Evolutionary conservation across 371 early-diverging fungal genomes (phyloP).

Genomic region (Gilbertella persicaria): DNA sequence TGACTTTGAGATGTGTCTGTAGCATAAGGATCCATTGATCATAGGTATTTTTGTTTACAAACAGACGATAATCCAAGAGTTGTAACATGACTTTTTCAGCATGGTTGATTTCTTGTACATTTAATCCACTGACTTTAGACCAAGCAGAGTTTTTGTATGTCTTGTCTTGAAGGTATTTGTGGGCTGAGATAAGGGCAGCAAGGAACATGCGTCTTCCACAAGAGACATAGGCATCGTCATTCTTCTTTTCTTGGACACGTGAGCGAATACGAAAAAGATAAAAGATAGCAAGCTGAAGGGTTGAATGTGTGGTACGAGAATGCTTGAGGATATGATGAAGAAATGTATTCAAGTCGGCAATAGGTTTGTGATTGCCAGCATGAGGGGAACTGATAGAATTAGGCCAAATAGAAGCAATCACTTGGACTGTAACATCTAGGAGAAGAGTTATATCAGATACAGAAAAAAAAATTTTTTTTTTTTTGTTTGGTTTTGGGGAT

Average conservation of each 20-base stretch:
- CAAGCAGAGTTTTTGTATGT: conserved; percentile 79
- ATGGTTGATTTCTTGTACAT: conserved; percentile 66
- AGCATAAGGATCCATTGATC: conserved; percentile 42
- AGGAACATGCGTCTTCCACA: conserved; percentile 81
- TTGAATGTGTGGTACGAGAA: conserved; percentile 73
- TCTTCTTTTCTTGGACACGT: conserved; percentile 23
- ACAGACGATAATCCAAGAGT: conserved; percentile 72
- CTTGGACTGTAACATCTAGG: conserved; percentile 55
- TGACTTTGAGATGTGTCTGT: conserved; percentile 33
- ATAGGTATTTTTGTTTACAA: conserved; percentile 60
- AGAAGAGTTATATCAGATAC: neutral
- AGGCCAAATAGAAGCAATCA: conserved; percentile 61
- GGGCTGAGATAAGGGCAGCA: conserved; percentile 73
- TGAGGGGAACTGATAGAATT: conserved; percentile 16
- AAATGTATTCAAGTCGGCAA: conserved; percentile 64
- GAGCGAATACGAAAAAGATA: conserved; percentile 61
- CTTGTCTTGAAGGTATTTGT: conserved; percentile 74
- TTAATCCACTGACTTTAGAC: conserved; percentile 74
- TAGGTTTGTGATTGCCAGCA: conserved; percentile 18
- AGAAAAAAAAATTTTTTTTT: neutral
- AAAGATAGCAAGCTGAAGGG: conserved; percentile 72
- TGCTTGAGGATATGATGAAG: conserved; percentile 74
- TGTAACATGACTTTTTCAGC: conserved; percentile 71
- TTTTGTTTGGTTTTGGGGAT: neutral
- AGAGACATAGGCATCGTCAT: conserved; percentile 27